Base-by-base conservation (phyloP, 179 eudicot genomes). In the Beta lomatogona region DNA sequence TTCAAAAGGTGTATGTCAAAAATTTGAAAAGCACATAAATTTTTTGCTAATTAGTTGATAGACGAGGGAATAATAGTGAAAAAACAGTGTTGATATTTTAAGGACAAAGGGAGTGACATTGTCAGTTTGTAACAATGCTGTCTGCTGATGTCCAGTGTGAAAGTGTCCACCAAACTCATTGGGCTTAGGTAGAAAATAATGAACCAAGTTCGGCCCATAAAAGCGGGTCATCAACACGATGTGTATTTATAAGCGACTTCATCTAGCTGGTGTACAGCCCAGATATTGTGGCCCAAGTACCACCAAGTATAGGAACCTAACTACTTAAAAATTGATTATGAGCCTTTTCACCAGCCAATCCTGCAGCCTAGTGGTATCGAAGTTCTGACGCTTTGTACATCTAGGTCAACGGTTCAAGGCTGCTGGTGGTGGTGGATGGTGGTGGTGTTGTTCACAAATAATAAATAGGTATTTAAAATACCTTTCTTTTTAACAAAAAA, bases 401-500 rank as follows among this genome's bases (percentile, higher is more conserved):
- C 52, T 48, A 66, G 80, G 80, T 78, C 36, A 9, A 9, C 36
- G 73, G 50, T 66, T 66, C 80, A 19, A 77, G 8, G 53, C 46
- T 0, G 41, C 41, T 36, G 41, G 41, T 36, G 41, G 41, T 36
- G 41, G 41, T 0, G 0, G 0, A 2, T 36, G 41, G 41, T 36
- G 41, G 63, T 66, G 80, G 73, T 77, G 64, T 73, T 65, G 53
- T 75, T 13, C 14, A 6, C 0, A 0, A 55, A 11, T 22, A 36
- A 44, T 25, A 58, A 50, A 52, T 61, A 67, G 64, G 80, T 77
- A 77, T 77, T 78, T 54, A 11, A 66, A 78, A 78, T 78, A 78
- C 64, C 68, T 76, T 18, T 60, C 5, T 76, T 25, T 53, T 73
- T 28, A 25, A 18, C 14, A 5, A 16, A 44, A 3, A 36, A 36